These are phyloP conservation scores for Fremontodendron californicum DNA, from an alignment of 345 rosid genomes.

Conservation along the genomic window DNA sequence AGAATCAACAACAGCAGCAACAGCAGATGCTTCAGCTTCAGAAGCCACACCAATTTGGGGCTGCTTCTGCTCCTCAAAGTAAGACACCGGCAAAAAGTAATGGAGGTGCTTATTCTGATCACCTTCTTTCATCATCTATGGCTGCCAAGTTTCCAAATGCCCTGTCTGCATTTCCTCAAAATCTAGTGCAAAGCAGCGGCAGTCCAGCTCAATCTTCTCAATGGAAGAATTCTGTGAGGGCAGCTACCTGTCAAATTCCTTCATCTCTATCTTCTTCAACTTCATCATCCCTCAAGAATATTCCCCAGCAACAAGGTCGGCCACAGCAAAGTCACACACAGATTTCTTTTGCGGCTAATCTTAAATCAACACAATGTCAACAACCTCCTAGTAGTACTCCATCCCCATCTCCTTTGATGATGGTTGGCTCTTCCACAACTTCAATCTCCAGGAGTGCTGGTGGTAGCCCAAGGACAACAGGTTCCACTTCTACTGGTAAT, in stretches of 20 bases:
- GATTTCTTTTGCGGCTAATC: conserved; percentile 74
- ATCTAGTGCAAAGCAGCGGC: conserved; percentile 59
- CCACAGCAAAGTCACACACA: conserved; percentile 60
- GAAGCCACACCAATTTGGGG: conserved; percentile 56
- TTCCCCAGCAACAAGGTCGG: conserved; percentile 65
- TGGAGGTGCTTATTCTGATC: conserved; percentile 63
- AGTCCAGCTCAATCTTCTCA: conserved; percentile 68
- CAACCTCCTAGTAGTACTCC: conserved; percentile 47
- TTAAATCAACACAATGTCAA: conserved; percentile 60
- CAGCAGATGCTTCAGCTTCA: conserved; percentile 61
- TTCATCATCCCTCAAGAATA: conserved; percentile 52
- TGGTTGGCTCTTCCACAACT: conserved; percentile 75
- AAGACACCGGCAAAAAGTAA: conserved; percentile 60
- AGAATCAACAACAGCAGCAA: conserved; percentile 51
- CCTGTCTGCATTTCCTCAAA: conserved; percentile 60
- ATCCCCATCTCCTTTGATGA: conserved; percentile 57
- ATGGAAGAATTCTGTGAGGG: conserved; percentile 77
- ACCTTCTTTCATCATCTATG: conserved; percentile 45
- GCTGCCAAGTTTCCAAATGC: conserved; percentile 61
- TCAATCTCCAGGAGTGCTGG: conserved; percentile 80
- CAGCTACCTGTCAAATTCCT: conserved; percentile 49
- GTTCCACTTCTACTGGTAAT: conserved; percentile 53
- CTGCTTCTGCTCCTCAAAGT: conserved; percentile 56
- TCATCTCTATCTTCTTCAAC: conserved; percentile 45
- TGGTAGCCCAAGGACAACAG: conserved; percentile 84